Evolutionary conservation across 2,329 filamentous ascomycete genomes (phyloP).

Genomic region (Pleoardoris graminearum): DNA sequence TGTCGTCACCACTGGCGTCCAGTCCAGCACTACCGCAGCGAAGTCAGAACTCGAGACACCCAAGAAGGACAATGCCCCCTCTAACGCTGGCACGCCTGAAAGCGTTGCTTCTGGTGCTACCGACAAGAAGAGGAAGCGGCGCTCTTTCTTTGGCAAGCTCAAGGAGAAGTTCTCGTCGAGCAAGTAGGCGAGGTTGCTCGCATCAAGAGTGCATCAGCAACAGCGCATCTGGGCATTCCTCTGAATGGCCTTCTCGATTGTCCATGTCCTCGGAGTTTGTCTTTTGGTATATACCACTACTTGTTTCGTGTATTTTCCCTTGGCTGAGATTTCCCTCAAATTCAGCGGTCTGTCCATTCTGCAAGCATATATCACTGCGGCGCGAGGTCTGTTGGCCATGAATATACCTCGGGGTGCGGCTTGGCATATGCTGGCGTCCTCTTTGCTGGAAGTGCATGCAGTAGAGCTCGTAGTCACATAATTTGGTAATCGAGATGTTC

Average conservation of each 20-base stretch:
- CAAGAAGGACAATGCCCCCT: slow-evolving; percentile 32
- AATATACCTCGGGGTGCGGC: slow-evolving; percentile 17
- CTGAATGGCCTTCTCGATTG: slow-evolving; percentile 21
- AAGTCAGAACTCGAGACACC: slow-evolving; percentile 36
- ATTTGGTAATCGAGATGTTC: slow-evolving; percentile 35
- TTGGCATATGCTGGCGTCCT: slow-evolving; percentile 18
- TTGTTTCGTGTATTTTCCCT: slow-evolving; percentile 31
- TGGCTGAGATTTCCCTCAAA: slow-evolving; percentile 20
- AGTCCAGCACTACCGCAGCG: slow-evolving; percentile 37
- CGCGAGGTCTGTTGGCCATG: slow-evolving; percentile 6
- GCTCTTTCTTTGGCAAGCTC: slow-evolving; percentile 53
- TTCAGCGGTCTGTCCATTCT: slow-evolving; percentile 21
- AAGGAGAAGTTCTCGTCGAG: slow-evolving; percentile 51
- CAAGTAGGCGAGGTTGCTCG: slow-evolving; percentile 24
- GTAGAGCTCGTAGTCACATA: slow-evolving; percentile 28
- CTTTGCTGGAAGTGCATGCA: slow-evolving; percentile 9
- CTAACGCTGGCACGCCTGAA: slow-evolving; percentile 44
- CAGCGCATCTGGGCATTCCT: slow-evolving; percentile 7
- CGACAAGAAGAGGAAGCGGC: slow-evolving; percentile 54
- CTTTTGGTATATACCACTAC: slow-evolving; percentile 43
- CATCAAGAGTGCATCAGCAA: no score
- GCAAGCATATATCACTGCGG: slow-evolving; percentile 25
- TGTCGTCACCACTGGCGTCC: slow-evolving; percentile 47
- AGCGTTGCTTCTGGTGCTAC: slow-evolving; percentile 37
- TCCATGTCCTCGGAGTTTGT: slow-evolving; percentile 40